Conservation (phyloP, 352 stramenopile species). For the Phytopythium aichiense region DNA sequence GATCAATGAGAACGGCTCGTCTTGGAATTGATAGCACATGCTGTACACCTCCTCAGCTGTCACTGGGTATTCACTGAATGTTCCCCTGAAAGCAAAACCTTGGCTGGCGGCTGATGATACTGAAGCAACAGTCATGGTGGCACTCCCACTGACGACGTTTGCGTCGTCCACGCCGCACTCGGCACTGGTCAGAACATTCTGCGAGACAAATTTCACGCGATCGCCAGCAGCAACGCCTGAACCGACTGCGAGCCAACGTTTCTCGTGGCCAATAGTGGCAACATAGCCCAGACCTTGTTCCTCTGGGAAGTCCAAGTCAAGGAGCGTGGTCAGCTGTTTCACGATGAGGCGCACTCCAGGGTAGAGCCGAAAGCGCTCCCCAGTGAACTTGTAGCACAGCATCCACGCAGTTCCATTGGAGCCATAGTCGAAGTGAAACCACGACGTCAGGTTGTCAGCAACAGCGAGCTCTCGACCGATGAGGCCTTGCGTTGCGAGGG, state of each 20-base stretch:
- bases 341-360: constrained; percentile 33
- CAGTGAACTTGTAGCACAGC: constrained; percentile 67
- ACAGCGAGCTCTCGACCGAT: constrained; percentile 27
- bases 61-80: constrained; percentile 30
- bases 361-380: constrained; percentile 47
- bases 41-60: constrained; percentile 45
- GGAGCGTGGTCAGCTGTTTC: constrained; percentile 44
- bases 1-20: constrained; percentile 56
- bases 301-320: constrained; percentile 31
- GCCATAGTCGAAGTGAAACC: constrained; percentile 49
- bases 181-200: constrained; percentile 33
- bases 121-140: constrained; percentile 28
- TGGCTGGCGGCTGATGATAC: neutral
- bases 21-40: constrained; percentile 71
- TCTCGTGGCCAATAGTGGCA: constrained; percentile 41
- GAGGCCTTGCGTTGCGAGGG: constrained; percentile 35
- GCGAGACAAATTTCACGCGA: constrained; percentile 46
- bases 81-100: constrained; percentile 31
- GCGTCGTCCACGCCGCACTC: constrained; percentile 38
- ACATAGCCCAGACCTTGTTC: constrained; percentile 24
- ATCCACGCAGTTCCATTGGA: constrained; percentile 40
- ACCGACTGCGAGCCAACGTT: constrained; percentile 42
- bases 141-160: constrained; percentile 35
- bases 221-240: constrained; percentile 45
- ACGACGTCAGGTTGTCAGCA: constrained; percentile 36